Percentiles rank a stretch among this genome's conserved stretches.
Evolutionary conservation across 495 filamentous ascomycete genomes (phyloP).

Genomic region (Xylaria telfairii): DNA sequence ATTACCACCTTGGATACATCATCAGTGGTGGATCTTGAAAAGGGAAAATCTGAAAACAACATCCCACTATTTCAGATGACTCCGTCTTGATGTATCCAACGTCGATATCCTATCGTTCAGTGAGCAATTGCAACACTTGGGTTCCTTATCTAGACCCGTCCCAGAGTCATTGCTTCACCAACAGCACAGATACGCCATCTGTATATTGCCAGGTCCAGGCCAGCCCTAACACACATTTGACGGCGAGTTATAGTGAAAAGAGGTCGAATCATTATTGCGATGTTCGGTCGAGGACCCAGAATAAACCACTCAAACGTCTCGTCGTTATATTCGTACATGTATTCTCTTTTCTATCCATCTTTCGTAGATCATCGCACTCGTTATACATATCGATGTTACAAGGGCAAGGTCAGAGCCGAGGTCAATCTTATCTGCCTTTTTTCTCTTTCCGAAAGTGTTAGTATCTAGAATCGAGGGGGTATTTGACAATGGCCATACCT

Average conservation of each 20-base stretch:
- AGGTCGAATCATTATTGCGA: neutral
- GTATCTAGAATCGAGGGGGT: neutral
- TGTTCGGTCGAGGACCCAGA: neutral
- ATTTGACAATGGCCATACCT: constrained; percentile 54
- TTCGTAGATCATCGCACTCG: constrained; percentile 12
- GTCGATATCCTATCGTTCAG: neutral
- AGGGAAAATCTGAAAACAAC: neutral
- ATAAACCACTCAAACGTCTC: neutral
- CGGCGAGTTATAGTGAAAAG: neutral
- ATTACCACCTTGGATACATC: neutral
- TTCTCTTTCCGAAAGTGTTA: constrained; percentile 18
- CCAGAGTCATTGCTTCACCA: neutral
- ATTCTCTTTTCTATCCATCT: constrained; percentile 26
- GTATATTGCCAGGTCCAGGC: neutral
- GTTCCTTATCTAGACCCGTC: neutral
- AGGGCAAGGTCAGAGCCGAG: neutral
- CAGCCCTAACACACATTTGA: neutral
- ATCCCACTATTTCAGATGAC: neutral
- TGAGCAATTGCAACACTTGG: neutral
- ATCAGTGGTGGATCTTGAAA: neutral
- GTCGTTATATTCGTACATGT: neutral
- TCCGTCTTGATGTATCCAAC: neutral
- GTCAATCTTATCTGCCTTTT: constrained; percentile 20
- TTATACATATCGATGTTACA: constrained; percentile 22
- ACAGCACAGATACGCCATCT: neutral